Evolutionary conservation across 176 grass and related monocot species (phyloP).

Genomic region (Oryza coarctata): DNA sequence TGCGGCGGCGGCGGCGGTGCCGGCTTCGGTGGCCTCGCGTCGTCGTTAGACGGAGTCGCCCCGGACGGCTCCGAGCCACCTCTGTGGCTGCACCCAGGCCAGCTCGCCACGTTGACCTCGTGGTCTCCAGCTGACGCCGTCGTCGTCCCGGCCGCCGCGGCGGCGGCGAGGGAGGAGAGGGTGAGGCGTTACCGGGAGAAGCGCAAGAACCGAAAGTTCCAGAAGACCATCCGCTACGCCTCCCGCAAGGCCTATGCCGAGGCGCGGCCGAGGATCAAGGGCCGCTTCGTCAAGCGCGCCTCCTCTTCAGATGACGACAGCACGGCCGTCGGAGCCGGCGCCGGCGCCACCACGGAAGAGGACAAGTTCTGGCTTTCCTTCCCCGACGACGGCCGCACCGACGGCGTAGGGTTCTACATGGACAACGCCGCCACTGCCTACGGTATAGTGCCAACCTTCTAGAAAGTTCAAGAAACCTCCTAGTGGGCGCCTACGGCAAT

Average conservation of each 20-base stretch:
- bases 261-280: slow-evolving; percentile 65
- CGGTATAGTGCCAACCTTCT: slow-evolving; percentile 49
- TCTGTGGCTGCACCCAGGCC: slow-evolving; percentile 21
- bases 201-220: slow-evolving; percentile 68
- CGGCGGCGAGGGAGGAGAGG: slow-evolving; percentile 45
- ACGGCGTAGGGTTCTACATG: slow-evolving; percentile 36
- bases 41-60: slow-evolving; percentile 22
- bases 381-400: slow-evolving; percentile 20
- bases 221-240: slow-evolving; percentile 76
- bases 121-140: background rate
- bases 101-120: background rate
- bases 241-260: slow-evolving; percentile 81
- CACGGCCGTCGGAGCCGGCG: background rate
- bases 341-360: background rate
- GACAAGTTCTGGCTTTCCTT: slow-evolving; percentile 41
- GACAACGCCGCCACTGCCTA: slow-evolving; percentile 18
- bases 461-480: slow-evolving; percentile 15
- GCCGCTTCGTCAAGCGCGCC: slow-evolving; percentile 62
- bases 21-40: no score
- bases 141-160: slow-evolving; percentile 9
- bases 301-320: background rate
- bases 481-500: background rate
- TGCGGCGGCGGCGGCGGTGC: background rate
- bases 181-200: slow-evolving; percentile 75
- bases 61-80: background rate